These are phyloP conservation scores for Colletotrichum liriopes DNA, from an alignment of 2,329 filamentous ascomycete genomes.

Conservation along the genomic window DNA sequence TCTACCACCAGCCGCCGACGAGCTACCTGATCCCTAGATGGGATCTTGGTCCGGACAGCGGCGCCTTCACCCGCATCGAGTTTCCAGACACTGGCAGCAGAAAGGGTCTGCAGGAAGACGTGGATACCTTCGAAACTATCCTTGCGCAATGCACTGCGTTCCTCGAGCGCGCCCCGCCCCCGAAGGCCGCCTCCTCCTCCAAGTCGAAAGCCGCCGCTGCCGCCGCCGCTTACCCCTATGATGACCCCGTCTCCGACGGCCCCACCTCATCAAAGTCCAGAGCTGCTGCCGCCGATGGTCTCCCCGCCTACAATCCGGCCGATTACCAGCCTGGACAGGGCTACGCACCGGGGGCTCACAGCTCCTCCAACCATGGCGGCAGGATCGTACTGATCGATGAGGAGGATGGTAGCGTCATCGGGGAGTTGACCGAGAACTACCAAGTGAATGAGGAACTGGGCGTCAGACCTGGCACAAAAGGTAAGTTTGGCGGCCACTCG, in stretches of 20 bases:
- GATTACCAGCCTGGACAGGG: slow-evolving; percentile 85
- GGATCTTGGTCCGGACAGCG: slow-evolving; percentile 90
- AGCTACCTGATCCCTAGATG: slow-evolving; percentile 97
- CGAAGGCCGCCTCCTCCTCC: slow-evolving; percentile 53
- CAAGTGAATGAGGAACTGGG: slow-evolving; percentile 83
- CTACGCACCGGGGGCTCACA: slow-evolving; percentile 77
- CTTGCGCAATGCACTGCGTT: slow-evolving; percentile 98
- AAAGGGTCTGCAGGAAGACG: slow-evolving; percentile 86
- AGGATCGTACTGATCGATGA: slow-evolving; percentile 95
- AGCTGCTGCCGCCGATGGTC: slow-evolving; percentile 57
- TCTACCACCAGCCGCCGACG: slow-evolving; percentile 93
- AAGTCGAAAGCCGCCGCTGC: slow-evolving; percentile 19
- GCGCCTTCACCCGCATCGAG: slow-evolving; percentile 93
- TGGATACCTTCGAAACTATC: slow-evolving; percentile 98
- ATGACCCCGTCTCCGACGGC: slow-evolving; percentile 44
- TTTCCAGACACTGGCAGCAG: slow-evolving; percentile 84
- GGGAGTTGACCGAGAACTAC: slow-evolving; percentile 88
- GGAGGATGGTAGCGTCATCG: slow-evolving; percentile 95
- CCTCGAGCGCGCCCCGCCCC: slow-evolving; percentile 84
- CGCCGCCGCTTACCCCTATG: slow-evolving; percentile 20
- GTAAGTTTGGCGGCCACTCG: slow-evolving; percentile 79
- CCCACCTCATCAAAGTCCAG: slow-evolving; percentile 49
- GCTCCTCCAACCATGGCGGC: slow-evolving; percentile 69
- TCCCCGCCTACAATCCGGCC: slow-evolving; percentile 83
- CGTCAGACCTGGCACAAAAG: slow-evolving; percentile 91